Base-by-base conservation (phyloP, 352 stramenopile genomes). In the Phytophthora lateralis region DNA sequence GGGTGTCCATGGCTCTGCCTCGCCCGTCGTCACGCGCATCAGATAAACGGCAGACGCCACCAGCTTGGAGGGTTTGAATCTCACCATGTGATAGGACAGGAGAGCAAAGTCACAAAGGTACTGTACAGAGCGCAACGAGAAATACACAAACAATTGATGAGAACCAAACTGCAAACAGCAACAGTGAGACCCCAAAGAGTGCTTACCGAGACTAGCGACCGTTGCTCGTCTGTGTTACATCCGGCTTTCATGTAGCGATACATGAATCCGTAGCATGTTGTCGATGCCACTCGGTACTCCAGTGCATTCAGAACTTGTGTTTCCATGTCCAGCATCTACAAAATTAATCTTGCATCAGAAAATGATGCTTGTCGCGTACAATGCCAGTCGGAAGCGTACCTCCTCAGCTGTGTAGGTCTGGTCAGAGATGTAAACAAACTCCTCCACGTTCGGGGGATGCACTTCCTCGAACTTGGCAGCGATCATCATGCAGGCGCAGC, bases 391-490 rank as follows among this genome's bases (percentile, higher is more conserved):
- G 4, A 15, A 26, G 61, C 67, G 3, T 65, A 92, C 82, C 82
- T 92, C 78, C 45, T 90, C 78, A 6, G 78, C 70, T 17, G 85
- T 96, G 73, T 99, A 99, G 15, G 96, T 97, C 63, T 97, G 82
- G 70, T 99, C 96, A 2, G 94, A 98, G 57, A 99, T 98, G 80
- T 98, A 99, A 5, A 99, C 95, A 73, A 96, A 99, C 55, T 99
- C 97, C 47, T 95, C 84, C 49, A 93, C 79, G 45, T 96, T 95
- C 6, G 92, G 92, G 12, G 90, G 89, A 63, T 98, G 98, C 15
- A 99, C 97, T 71, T 99, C 97, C 78, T 99, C 96, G 63, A 98
- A 99, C 68, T 99, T 99, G 69, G 89, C 95, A 34, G 97, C 96
- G 56, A 99, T 85, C 53, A 99, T 92, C 59, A 99, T 93, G 26